Conservation (phyloP, 2,329 filamentous ascomycete genomes). For the Pezicula radicicola region DNA sequence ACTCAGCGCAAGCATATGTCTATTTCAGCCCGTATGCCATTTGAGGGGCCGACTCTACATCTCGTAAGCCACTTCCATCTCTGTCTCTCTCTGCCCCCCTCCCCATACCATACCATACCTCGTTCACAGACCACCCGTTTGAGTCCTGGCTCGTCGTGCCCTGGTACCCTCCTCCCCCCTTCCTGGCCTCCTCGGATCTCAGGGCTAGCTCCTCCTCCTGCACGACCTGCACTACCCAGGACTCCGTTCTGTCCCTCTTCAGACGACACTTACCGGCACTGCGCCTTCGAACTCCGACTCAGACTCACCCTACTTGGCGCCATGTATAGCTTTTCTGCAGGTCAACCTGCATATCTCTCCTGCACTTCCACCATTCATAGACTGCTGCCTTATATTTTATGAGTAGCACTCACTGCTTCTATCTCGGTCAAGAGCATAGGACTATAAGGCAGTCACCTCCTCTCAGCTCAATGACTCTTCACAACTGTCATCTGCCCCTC, state of each 20-base stretch:
- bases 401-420: conserved; percentile 9
- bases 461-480: conserved; percentile 26
- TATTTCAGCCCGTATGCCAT: conserved; percentile 21
- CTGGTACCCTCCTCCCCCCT: not conserved
- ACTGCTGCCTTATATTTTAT: conserved; percentile 24
- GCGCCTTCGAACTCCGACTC: conserved; percentile 20
- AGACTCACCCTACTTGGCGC: conserved; percentile 18
- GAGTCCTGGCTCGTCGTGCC: conserved; percentile 12
- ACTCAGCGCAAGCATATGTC: conserved; percentile 18
- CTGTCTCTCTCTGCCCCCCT: not conserved
- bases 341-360: conserved; percentile 24
- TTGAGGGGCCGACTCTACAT: conserved; percentile 3
- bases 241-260: not conserved
- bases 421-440: conserved; percentile 10
- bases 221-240: not conserved
- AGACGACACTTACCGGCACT: conserved; percentile 5
- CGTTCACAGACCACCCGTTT: conserved; percentile 23
- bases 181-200: conserved; percentile 4
- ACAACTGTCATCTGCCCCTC: conserved; percentile 19
- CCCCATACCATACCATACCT: not conserved
- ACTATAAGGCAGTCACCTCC: conserved; percentile 29
- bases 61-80: conserved; percentile 8
- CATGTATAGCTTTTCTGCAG: conserved; percentile 18
- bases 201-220: conserved; percentile 9
- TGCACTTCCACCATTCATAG: conserved; percentile 14